Percentiles rank a stretch among this genome's conserved stretches.
These are phyloP conservation scores for Blastobotrys muscicola DNA, from an alignment of 805 yeast genomes.

Conservation along the genomic window DNA sequence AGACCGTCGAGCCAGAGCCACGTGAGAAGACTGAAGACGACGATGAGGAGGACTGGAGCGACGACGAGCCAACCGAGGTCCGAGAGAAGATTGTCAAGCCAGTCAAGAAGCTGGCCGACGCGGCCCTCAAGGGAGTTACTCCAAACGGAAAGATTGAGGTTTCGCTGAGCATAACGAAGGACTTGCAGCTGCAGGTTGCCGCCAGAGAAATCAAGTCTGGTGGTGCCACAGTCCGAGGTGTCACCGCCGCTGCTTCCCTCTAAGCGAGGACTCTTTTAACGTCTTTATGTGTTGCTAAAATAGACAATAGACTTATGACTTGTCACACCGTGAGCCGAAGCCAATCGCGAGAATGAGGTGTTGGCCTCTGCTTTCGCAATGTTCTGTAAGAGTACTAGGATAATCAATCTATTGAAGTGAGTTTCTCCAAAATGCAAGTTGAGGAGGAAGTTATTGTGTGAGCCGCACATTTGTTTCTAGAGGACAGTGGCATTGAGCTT, in stretches of 20 bases:
- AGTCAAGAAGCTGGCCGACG: constrained; percentile 66
- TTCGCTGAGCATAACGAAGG: constrained; percentile 53
- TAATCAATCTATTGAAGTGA: too few species aligned
- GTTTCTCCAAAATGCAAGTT: too few species aligned
- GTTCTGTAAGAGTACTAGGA: too few species aligned
- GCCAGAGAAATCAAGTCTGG: constrained; percentile 31
- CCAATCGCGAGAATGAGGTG: too few species aligned
- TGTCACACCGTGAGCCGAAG: constrained; percentile 1
- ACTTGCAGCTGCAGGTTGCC: constrained; percentile 53
- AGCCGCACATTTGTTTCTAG: too few species aligned
- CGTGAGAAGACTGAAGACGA: constrained; percentile 42
- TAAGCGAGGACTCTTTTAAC: neutral
- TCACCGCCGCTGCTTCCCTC: constrained; percentile 8
- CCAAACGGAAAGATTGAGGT: constrained; percentile 56
- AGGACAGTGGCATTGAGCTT: too few species aligned
- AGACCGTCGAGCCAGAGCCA: constrained; percentile 49
- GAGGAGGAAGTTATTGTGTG: too few species aligned
- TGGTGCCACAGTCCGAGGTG: constrained; percentile 21
- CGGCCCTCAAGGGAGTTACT: constrained; percentile 62
- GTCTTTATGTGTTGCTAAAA: constrained; percentile 1
- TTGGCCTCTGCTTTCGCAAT: too few species aligned
- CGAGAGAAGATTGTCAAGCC: constrained; percentile 67
- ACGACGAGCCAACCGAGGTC: constrained; percentile 81
- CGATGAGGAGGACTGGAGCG: constrained; percentile 42
- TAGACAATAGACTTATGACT: constrained; percentile 1